Evolutionary conservation across 371 early-diverging fungal species (phyloP), one percentile per base, ranked within the genome.

Genomic region (Rozella allomycis): DNA sequence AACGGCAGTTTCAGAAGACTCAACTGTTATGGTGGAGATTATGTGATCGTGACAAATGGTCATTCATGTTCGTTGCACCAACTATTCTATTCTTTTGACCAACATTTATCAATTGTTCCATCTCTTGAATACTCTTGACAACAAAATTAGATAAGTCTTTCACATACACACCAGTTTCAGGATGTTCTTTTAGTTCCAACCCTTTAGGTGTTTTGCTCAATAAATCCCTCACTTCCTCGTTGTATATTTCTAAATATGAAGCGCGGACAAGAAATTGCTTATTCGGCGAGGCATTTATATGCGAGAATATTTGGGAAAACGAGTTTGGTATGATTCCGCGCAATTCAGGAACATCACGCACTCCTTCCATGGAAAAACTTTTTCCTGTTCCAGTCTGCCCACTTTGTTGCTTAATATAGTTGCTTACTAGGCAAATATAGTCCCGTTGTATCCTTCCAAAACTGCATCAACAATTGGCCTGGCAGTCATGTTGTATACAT

Each of bases 271-370:
- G 60, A 38, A 62, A 75, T 33, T 84, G 78, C 0, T 38, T 35
- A 16, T 69, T 61, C 14, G 54, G 43, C 16, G 52, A 38, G 35
- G 43, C 49, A 11, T 42, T 35, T 3, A 64, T 62, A 33, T 51
- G 45, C 10, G 68, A 57, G 49, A 90, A 93, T 25, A 98, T 53
- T 19, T 72, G 58, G 33, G 76, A 50, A 34, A 93, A 62, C 1
- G 78, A 66, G 37, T 80, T 72, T 2, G 88, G 87, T 38, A 94
- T 82, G 33, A 97, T 76, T 20, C 96, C 91, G n/a, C 72, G 73
- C 18, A 63, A 42, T 5, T 45, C 14, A 9, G 48, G 58, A 9
- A 42, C 43, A 1, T 58, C 52, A 11, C 81, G 50, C 30, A 77
- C 65, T 7, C 84, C 84, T 41, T 81, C 76, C 83, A 82, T 83